A percentile compares a stretch with the other conserved stretches of the same genome.
Conservation (phyloP, 225 moss, liverwort and hornwort genomes). For the Physcomitrium patens region DNA sequence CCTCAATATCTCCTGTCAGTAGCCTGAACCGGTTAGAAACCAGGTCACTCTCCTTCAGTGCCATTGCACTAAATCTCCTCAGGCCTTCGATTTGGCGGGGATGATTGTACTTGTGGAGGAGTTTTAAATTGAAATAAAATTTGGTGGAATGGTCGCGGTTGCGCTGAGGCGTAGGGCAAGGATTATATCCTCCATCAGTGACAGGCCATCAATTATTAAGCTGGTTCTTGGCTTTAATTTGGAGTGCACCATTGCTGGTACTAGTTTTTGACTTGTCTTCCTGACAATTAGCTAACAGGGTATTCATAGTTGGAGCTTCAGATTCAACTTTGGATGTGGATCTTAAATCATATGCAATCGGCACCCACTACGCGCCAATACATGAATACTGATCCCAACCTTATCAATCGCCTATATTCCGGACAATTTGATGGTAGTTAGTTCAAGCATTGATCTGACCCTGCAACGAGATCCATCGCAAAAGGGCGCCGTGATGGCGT, state of each 20-base stretch:
- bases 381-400: no score
- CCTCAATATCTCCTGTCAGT: slow-evolving; percentile 11
- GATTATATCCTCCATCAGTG: slow-evolving; percentile 35
- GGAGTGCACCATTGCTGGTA: slow-evolving; percentile 24
- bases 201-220: slow-evolving; percentile 20
- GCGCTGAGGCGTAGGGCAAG: slow-evolving; percentile 33
- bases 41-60: not conserved
- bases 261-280: slow-evolving; percentile 29
- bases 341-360: no score
- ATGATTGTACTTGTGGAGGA: not conserved
- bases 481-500: no score
- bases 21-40: not conserved
- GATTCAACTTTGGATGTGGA: no score
- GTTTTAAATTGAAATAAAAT: slow-evolving; percentile 10
- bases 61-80: slow-evolving; percentile 7
- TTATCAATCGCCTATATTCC: no score
- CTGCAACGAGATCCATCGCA: no score
- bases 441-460: no score
- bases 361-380: no score
- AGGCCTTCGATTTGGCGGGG: not conserved
- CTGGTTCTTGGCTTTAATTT: slow-evolving; percentile 32
- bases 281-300: slow-evolving; percentile 17
- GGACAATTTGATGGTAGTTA: no score
- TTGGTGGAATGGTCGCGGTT: slow-evolving; percentile 40
- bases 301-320: not conserved